Base-by-base conservation (phyloP, 257 asterid genomes). In the Przewalskia tangutica region DNA sequence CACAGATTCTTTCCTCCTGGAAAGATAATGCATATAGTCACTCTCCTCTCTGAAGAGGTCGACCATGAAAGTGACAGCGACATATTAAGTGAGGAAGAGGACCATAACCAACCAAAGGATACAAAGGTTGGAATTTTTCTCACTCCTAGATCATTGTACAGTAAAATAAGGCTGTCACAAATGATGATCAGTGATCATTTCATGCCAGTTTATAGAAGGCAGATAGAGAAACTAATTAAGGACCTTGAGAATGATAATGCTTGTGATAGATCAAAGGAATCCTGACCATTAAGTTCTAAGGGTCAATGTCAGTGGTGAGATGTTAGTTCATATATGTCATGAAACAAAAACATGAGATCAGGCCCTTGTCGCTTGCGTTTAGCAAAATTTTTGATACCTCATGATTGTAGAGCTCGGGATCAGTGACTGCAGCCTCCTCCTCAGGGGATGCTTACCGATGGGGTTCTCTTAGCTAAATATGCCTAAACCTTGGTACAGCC, bases 1-100 rank as follows among this genome's bases (percentile, higher is more conserved):
- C 97, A 94, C 55, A 87, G 99, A 84, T 96, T 96, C 85, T 91
- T 92, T 87, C 99, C 99, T 18, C 90, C 97, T 0, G 99, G 99
- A 59, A 91, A 79, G 85, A 91, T 96, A 76, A 88, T 96, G 98
- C 99, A 96, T 80, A 93, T 96, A 44, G 94, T 94, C 71, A 87
- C 95, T n/a, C 88, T 94, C 6, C 82, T 82, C 77, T 32, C 87
- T 0, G 94, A 92, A 1, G 95, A 90, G 46, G 81, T 40, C 2
- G 84, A 67, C 8, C 58, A 20, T 38, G 97, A 80, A 66, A 79
- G 83, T 56, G 90, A 63, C 32, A 46, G 64, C 4, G 83, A 81
- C n/a, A 65, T 16, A 2, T 36, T 10, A 62, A 89, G 82, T 40
- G 80, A 51, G 62, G 91, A 84, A 18, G 80, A 51, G 62, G 91